phyloP scores from a whole-genome alignment of 768 basidiomycete genomes.

The Mycena kentingensis region DNA sequence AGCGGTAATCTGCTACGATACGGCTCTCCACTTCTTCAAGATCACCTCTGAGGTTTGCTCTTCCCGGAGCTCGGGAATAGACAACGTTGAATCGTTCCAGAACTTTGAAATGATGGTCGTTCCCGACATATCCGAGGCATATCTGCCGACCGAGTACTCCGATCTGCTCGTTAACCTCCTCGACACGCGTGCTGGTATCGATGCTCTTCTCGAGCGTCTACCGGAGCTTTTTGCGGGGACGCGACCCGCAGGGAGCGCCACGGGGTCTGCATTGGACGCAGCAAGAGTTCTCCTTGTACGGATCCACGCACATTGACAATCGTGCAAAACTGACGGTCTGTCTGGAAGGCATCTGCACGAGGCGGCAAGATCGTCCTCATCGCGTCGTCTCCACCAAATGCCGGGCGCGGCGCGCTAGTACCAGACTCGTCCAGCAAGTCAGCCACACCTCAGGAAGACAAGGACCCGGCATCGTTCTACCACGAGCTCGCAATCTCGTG shows the following conservation, averaged over 20 bases:
- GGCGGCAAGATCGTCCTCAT: conserved; percentile 66
- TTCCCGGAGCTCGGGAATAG: background rate
- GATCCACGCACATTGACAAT: background rate
- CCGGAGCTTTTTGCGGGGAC: conserved; percentile 57
- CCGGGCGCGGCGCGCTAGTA: conserved; percentile 64
- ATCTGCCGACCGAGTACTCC: conserved; percentile 56
- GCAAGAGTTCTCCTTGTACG: conserved; percentile 4
- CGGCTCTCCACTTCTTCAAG: conserved; percentile 65
- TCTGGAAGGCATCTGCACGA: conserved; percentile 51
- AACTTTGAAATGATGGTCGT: conserved; percentile 62
- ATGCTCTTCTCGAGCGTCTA: conserved; percentile 53
- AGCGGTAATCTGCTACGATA: conserved; percentile 62
- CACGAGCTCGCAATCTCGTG: conserved; percentile 72
- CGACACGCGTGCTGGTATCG: conserved; percentile 54
- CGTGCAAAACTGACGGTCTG: conserved; percentile 42
- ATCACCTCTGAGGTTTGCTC: conserved; percentile 42
- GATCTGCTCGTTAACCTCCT: conserved; percentile 65
- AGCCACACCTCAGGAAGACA: conserved; percentile 46
- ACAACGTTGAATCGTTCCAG: background rate
- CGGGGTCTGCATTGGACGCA: conserved; percentile 9
- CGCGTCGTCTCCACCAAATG: conserved; percentile 54
- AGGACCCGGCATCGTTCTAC: conserved; percentile 62
- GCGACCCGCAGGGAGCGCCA: background rate
- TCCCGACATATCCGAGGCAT: conserved; percentile 65
- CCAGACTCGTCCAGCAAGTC: conserved; percentile 21